These are phyloP conservation scores for Cairneyella variabilis DNA, from an alignment of 495 filamentous ascomycete genomes.

Conservation along the genomic window DNA sequence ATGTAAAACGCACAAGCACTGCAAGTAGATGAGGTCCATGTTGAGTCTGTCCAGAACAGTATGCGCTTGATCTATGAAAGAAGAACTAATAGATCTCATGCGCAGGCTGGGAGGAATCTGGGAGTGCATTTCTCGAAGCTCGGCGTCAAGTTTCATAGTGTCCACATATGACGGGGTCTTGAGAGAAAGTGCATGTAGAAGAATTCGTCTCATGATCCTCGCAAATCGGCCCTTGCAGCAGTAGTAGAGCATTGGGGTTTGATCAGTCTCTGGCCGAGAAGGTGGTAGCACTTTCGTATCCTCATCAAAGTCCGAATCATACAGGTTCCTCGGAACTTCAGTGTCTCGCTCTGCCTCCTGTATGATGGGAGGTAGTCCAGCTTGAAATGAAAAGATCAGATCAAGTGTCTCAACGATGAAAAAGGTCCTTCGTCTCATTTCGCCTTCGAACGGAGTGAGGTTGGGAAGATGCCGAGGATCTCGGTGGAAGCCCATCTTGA, in stretches of 20 bases:
- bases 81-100: slow-evolving; percentile 55
- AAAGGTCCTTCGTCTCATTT: slow-evolving; percentile 38
- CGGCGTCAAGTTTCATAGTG: slow-evolving; percentile 58
- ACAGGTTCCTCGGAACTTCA: slow-evolving; percentile 37
- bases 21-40: slow-evolving; percentile 65
- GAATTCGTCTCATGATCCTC: slow-evolving; percentile 34
- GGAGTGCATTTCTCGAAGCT: slow-evolving; percentile 54
- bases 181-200: slow-evolving; percentile 34
- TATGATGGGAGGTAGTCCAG: slow-evolving; percentile 50
- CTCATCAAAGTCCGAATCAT: slow-evolving; percentile 44
- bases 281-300: slow-evolving; percentile 38
- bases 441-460: slow-evolving; percentile 77
- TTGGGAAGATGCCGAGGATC: slow-evolving; percentile 78
- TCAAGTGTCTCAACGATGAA: slow-evolving; percentile 55
- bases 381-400: slow-evolving; percentile 45
- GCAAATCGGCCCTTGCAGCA: slow-evolving; percentile 42
- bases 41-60: slow-evolving; percentile 65
- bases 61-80: slow-evolving; percentile 53
- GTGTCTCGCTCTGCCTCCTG: slow-evolving; percentile 44
- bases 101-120: slow-evolving; percentile 54
- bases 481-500: slow-evolving; percentile 43
- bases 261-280: slow-evolving; percentile 37
- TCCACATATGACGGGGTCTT: slow-evolving; percentile 54
- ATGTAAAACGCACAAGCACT: slow-evolving; percentile 66
- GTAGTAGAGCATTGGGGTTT: slow-evolving; percentile 43